Base-by-base conservation (phyloP, 2,329 filamentous ascomycete species). In the Huntiella decipiens region DNA sequence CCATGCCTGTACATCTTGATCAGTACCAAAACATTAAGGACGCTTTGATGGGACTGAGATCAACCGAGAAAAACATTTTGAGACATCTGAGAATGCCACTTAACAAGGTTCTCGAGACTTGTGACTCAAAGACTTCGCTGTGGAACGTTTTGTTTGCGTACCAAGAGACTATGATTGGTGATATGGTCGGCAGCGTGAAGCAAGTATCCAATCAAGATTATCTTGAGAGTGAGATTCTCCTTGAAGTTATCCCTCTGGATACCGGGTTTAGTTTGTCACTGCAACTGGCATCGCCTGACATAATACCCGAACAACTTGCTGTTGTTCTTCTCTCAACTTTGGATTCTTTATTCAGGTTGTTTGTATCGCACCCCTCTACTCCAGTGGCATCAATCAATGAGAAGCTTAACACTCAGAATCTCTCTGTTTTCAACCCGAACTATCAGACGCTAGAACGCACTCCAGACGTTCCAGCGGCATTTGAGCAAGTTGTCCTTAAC, bases 61-160 rank as follows among this genome's bases (percentile, higher is more conserved):
- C 67, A 0, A 66, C 67, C 4, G 88, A 83, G 52, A 71, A 79
- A 32, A 66, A 70, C 3, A 68, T 77, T 46, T 66, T 93, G 44
- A 66, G 73, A 12, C 67, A 88, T 56, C 71, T 71, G 16, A 63
- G 64, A 1, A 55, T 86, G 4, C 68, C 83, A 0, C 65, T 92
- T 2, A 63, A 73, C 1, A 74, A 85, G 2, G 82, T 94, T 52
- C 28, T 28, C 7, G 40, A 43, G 31, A 16, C 10, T 10, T 28
- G 22, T 4, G 22, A 8, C 22, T 28, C 22, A 1, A 28, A 28
- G 7, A 79, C 75, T 54, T 74, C 71, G 52, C 60, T 93, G 0
- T 94, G 88, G 53, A 82, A 93, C 53, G 70, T 78, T 1, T 63
- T 94, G 0, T 79, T 93, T 54, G 77, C 87, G 0, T 95, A 87